phyloP scores from a whole-genome alignment of 2,329 filamentous ascomycete species.

The Rutstroemia sp. region DNA sequence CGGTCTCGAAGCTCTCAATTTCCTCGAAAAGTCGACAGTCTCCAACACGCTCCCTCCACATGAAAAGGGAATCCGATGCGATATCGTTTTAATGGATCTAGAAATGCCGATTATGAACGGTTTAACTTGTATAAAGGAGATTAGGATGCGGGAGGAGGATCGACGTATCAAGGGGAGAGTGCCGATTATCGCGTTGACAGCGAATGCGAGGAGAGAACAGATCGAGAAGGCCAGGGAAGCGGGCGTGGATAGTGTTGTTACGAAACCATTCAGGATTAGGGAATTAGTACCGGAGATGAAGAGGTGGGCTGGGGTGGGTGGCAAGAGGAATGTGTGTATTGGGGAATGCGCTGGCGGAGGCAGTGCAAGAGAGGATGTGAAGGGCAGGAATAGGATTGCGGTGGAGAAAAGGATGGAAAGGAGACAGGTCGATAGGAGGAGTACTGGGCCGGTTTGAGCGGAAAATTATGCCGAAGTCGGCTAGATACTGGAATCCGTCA shows the following conservation, averaged over 20 bases:
- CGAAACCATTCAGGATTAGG: slow-evolving; percentile 63
- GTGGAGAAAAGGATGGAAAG: no score
- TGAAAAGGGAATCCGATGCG: slow-evolving; percentile 34
- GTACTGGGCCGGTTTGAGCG: no score
- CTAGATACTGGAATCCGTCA: no score
- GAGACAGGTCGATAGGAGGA: no score
- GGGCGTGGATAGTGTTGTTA: slow-evolving; percentile 52
- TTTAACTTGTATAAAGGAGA: slow-evolving; percentile 55
- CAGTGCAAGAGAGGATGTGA: no score
- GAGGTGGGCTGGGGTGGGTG: slow-evolving; percentile 7
- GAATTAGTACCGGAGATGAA: slow-evolving; percentile 55
- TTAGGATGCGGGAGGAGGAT: slow-evolving; percentile 48
- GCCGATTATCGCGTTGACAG: slow-evolving; percentile 28
- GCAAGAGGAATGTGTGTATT: background rate
- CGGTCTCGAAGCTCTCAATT: slow-evolving; percentile 46
- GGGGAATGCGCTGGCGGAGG: no score
- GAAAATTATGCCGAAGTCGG: no score
- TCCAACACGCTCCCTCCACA: slow-evolving; percentile 17
- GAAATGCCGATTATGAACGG: slow-evolving; percentile 72
- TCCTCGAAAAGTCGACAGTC: slow-evolving; percentile 15
- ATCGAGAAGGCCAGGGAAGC: slow-evolving; percentile 18
- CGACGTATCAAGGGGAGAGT: slow-evolving; percentile 42
- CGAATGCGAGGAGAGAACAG: slow-evolving; percentile 25
- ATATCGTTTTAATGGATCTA: slow-evolving; percentile 65
- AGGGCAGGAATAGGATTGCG: no score